Conservation (phyloP, 1,139 yeast genomes). For the Geotrichum carabidarum region DNA sequence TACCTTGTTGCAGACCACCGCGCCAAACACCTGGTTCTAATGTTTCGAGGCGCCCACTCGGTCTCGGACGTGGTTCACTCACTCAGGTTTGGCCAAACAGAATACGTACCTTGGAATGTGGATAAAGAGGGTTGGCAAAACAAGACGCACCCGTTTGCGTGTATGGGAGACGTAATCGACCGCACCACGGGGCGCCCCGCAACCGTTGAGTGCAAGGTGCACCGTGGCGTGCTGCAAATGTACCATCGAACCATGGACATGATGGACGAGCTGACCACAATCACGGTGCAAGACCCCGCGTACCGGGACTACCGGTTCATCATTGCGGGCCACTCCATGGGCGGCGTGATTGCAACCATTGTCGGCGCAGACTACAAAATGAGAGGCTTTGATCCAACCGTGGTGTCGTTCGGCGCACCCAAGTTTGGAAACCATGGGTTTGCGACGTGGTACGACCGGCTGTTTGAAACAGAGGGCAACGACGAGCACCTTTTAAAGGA, state of each 20-base stretch:
- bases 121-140: background rate
- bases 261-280: conserved; percentile 39
- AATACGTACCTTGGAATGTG: conserved; percentile 14
- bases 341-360: conserved; percentile 62
- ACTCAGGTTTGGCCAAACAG: conserved; percentile 2
- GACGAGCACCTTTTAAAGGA: background rate
- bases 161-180: conserved; percentile 43
- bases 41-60: conserved; percentile 56
- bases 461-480: conserved; percentile 34
- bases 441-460: conserved; percentile 47
- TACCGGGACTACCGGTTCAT: conserved; percentile 49
- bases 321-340: conserved; percentile 66
- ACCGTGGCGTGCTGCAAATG: conserved; percentile 49
- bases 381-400: conserved; percentile 49
- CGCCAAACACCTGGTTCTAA: conserved; percentile 40
- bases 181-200: conserved; percentile 25
- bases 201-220: conserved; percentile 53
- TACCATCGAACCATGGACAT: conserved; percentile 37
- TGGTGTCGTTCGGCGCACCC: conserved; percentile 58
- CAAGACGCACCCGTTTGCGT: conserved; percentile 41
- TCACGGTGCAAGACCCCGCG: conserved; percentile 30
- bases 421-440: conserved; percentile 53
- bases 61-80: conserved; percentile 48
- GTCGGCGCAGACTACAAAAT: conserved; percentile 55
- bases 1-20: conserved; percentile 44